These are phyloP conservation scores for Ophiostoma fasciatum DNA, from an alignment of 2,329 filamentous ascomycete genomes.

Conservation along the genomic window DNA sequence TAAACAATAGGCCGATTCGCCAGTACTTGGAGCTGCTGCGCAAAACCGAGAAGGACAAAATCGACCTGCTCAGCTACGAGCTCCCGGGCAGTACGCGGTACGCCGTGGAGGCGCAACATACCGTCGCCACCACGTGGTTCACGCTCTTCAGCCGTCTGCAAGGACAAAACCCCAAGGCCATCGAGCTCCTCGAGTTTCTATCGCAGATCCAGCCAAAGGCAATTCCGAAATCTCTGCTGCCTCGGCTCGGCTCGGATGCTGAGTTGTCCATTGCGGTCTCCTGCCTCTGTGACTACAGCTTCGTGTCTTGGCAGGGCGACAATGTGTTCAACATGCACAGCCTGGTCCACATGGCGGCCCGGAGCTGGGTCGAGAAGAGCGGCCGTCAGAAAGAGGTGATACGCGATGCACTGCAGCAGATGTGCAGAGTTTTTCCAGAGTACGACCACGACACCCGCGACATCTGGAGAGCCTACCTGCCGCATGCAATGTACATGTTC, in stretches of 20 bases:
- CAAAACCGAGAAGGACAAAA: constrained; percentile 17
- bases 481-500: constrained; percentile 16
- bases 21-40: constrained; percentile 22
- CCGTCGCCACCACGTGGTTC: constrained; percentile 24
- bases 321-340: constrained; percentile 22
- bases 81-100: constrained; percentile 21
- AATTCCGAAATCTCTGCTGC: constrained; percentile 22
- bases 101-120: constrained; percentile 15
- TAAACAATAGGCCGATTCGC: constrained; percentile 12
- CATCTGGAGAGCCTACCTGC: constrained; percentile 15
- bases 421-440: constrained; percentile 7
- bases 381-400: neutral
- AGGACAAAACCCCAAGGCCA: constrained; percentile 16
- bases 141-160: constrained; percentile 26
- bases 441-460: constrained; percentile 8
- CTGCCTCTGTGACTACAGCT: constrained; percentile 19
- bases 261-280: constrained; percentile 17
- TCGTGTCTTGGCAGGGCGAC: constrained; percentile 14
- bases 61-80: constrained; percentile 19
- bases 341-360: constrained; percentile 20
- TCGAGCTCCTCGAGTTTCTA: constrained; percentile 23
- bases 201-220: constrained; percentile 24
- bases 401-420: constrained; percentile 8
- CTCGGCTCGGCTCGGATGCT: constrained; percentile 7
- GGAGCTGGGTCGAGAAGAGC: constrained; percentile 16